Evolutionary conservation across 2,329 filamentous ascomycete species (phyloP).

Genomic region (Cladosporium halotolerans): DNA sequence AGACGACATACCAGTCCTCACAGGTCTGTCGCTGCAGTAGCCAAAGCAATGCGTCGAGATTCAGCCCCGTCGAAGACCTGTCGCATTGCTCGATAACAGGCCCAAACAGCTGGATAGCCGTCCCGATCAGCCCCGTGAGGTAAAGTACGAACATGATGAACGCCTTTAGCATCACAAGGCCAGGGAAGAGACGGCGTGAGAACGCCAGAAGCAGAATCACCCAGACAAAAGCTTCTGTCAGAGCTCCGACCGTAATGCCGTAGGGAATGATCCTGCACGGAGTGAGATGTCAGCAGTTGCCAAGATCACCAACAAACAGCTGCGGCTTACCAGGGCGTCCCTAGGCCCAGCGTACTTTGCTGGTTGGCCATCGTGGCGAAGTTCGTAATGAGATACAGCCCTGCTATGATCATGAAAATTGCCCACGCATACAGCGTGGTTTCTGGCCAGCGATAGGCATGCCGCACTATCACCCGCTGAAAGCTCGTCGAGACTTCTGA

Average conservation of each 20-base stretch:
- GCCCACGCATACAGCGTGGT: slow-evolving; percentile 60
- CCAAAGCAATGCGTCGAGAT: slow-evolving; percentile 53
- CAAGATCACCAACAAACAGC: too few species aligned
- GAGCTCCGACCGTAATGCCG: slow-evolving; percentile 51
- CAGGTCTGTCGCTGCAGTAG: slow-evolving; percentile 58
- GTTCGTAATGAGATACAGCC: slow-evolving; percentile 54
- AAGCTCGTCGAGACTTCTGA: slow-evolving; percentile 9
- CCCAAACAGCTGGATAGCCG: slow-evolving; percentile 56
- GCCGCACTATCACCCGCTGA: slow-evolving; percentile 37
- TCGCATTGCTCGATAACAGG: slow-evolving; percentile 44
- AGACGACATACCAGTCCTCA: slow-evolving; percentile 57
- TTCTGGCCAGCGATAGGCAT: slow-evolving; percentile 59
- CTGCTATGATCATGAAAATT: slow-evolving; percentile 54
- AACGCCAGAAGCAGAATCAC: slow-evolving; percentile 52
- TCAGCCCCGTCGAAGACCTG: slow-evolving; percentile 51
- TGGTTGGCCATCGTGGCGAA: slow-evolving; percentile 55
- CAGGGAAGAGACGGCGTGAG: slow-evolving; percentile 51
- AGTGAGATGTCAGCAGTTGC: background rate
- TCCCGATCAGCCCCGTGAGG: slow-evolving; percentile 56
- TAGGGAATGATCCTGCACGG: slow-evolving; percentile 56
- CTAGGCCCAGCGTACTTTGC: slow-evolving; percentile 49
- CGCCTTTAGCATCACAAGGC: slow-evolving; percentile 52
- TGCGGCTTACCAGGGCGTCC: slow-evolving; percentile 51
- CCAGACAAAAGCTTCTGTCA: slow-evolving; percentile 53
- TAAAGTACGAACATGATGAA: slow-evolving; percentile 60